Base-by-base conservation (phyloP, 2,329 filamentous ascomycete species). In the Trichoderma sp. region DNA sequence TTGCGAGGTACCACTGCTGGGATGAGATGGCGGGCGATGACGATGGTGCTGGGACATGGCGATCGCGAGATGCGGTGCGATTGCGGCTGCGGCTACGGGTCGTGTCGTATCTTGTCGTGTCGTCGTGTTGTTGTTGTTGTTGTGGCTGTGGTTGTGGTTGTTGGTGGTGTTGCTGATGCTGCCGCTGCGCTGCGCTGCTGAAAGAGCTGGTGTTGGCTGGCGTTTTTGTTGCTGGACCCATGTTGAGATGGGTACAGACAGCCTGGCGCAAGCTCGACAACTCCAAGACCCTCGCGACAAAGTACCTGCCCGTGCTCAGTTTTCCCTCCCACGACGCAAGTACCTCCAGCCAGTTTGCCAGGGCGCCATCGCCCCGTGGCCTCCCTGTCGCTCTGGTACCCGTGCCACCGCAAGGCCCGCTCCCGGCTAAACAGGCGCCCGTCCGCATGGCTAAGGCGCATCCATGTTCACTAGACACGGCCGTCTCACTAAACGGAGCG, bases 381-480 rank as follows among this genome's bases (percentile, higher is more conserved):
- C 27, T 47, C 60, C 60, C 60, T 63, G 60, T 55, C 60, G 49
- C 37, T 63, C 31, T 64, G 61, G 49, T 64, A 64, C 61, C 61
- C 61, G 61, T 64, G 61, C 49, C 61, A 64, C 61, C 63, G 52
- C 53, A 66, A 49, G 63, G 68, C 63, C 63, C 57, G 63, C 57
- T 57, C 63, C 47, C 57, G 68, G 68, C 68, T 70, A 68, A 70
- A 70, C 63, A 68, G 65, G 68, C 68, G 63, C 68, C 68, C 68
- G 68, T 66, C 63, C 60, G 31, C 68, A 43, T 53, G 52, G 49
- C 27, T 64, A 52, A 37, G 43, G 68, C 56, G 61, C 63, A 55
- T 61, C 68, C 63, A 55, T 61, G 40, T 35, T 63, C 47, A 24
- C 62, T 65, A n/a, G 40, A 13, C 4, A 43, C 47, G 43, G 43